Conservation (phyloP, 805 yeast genomes). For the Yarrowia divulgata region DNA sequence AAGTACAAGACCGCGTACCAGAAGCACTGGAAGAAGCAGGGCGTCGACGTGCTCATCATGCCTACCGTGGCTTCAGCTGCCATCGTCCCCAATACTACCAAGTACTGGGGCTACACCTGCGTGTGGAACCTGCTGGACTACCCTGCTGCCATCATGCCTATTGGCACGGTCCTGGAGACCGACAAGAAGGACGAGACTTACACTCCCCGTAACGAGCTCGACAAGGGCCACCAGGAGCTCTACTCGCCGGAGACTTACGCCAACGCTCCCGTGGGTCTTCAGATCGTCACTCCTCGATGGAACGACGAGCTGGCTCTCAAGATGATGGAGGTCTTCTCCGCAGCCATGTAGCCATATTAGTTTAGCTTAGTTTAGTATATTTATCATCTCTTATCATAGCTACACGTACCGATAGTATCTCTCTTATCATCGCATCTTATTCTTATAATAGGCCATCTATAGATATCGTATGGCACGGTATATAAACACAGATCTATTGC, state of each 20-base stretch:
- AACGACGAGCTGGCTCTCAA: constrained; percentile 57
- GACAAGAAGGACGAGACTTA: constrained; percentile 44
- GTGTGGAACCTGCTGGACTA: constrained; percentile 44
- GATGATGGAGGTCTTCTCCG: constrained; percentile 25
- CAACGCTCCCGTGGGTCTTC: constrained; percentile 65
- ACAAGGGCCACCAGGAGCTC: constrained; percentile 45
- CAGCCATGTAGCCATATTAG: not conserved
- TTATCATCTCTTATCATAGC: no score
- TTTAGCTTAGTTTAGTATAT: no score
- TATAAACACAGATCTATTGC: not conserved
- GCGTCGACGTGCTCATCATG: constrained; percentile 34
- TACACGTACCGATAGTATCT: no score
- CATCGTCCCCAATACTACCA: constrained; percentile 19
- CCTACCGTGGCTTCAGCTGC: constrained; percentile 34
- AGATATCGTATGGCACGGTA: not conserved
- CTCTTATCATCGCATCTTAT: not conserved
- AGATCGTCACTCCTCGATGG: constrained; percentile 61
- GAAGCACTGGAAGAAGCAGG: constrained; percentile 54
- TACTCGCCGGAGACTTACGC: constrained; percentile 58
- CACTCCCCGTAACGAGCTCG: constrained; percentile 40
- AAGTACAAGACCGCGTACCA: constrained; percentile 52
- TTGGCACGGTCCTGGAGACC: constrained; percentile 53
- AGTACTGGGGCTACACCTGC: constrained; percentile 41
- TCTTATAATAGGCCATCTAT: not conserved
- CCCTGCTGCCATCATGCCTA: constrained; percentile 44